phyloP scores from a whole-genome alignment of 768 basidiomycete genomes.

The Lactarius quietus region DNA sequence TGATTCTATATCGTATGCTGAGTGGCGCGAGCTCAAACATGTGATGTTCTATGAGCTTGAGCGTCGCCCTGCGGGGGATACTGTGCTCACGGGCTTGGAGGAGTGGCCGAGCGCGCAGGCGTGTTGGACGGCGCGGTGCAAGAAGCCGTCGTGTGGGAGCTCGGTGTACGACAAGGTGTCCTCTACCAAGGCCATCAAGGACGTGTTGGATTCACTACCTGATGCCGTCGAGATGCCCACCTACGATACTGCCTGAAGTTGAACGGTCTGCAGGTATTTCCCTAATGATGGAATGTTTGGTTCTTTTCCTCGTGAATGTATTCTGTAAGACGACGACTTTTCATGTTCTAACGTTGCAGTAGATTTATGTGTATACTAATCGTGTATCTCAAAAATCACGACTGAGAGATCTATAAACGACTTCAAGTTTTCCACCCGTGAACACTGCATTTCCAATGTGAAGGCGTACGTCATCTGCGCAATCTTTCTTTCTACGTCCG shows the following conservation, averaged over 20 bases:
- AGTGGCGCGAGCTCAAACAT: slow-evolving; percentile 64
- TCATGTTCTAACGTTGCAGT: neutral
- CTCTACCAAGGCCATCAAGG: slow-evolving; percentile 50
- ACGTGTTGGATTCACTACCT: slow-evolving; percentile 52
- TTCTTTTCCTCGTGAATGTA: neutral
- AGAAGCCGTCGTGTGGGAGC: slow-evolving; percentile 41
- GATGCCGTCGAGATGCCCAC: slow-evolving; percentile 32
- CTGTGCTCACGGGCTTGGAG: slow-evolving; percentile 47
- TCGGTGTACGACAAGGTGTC: slow-evolving; percentile 54
- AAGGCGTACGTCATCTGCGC: neutral
- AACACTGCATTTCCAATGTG: neutral
- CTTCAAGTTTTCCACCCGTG: too few species aligned
- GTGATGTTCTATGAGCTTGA: slow-evolving; percentile 57
- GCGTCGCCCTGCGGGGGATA: slow-evolving; percentile 54
- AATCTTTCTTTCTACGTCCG: neutral
- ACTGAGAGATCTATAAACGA: too few species aligned
- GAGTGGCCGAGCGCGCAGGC: slow-evolving; percentile 57
- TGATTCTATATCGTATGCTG: slow-evolving; percentile 48
- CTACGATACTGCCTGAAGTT: slow-evolving; percentile 9
- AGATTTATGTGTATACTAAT: neutral
- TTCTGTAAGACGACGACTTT: neutral
- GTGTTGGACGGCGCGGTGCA: slow-evolving; percentile 59
- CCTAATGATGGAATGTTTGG: neutral
- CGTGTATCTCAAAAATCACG: neutral
- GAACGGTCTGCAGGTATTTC: neutral